Percentiles rank a stretch among this genome's conserved stretches.
These are phyloP conservation scores for Wickerhamomyces hampshirensis DNA, from an alignment of 805 yeast genomes.

Conservation along the genomic window DNA sequence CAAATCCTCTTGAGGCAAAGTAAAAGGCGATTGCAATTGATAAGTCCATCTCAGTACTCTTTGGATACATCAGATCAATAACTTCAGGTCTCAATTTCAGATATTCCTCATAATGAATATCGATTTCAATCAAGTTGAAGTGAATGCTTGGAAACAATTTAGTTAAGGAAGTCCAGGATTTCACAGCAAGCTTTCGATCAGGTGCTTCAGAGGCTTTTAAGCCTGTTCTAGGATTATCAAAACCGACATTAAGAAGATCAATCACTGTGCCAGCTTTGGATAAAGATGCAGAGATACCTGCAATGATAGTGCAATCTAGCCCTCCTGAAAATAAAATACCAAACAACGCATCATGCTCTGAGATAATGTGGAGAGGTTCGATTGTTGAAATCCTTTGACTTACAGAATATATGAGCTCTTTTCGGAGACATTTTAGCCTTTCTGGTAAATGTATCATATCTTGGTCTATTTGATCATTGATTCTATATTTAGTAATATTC, in stretches of 20 bases:
- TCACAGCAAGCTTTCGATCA: constrained; percentile 71
- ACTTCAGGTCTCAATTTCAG: constrained; percentile 46
- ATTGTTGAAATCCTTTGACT: constrained; percentile 52
- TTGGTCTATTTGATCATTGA: constrained; percentile 21
- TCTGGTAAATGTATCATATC: constrained; percentile 7
- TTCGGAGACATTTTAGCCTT: constrained; percentile 22
- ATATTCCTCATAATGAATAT: constrained; percentile 71
- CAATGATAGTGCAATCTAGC: constrained; percentile 82
- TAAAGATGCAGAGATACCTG: constrained; percentile 43
- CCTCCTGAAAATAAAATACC: constrained; percentile 92
- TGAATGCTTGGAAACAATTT: constrained; percentile 34
- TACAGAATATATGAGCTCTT: constrained; percentile 35
- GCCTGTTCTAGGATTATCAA: constrained; percentile 80
- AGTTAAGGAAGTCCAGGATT: constrained; percentile 52
- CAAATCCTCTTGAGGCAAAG: constrained; percentile 71
- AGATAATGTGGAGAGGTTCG: constrained; percentile 42
- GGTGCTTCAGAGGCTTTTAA: constrained; percentile 65
- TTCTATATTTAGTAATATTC: constrained; percentile 11
- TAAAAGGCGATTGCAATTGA: constrained; percentile 94
- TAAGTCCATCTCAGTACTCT: constrained; percentile 88
- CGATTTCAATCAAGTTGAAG: constrained; percentile 57
- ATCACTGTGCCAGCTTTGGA: constrained; percentile 33
- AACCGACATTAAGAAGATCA: constrained; percentile 88
- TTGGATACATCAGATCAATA: constrained; percentile 69
- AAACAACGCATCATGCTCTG: constrained; percentile 30